Base-by-base conservation (phyloP, 1,284 basidiomycete genomes). In the Ustilago curta region DNA sequence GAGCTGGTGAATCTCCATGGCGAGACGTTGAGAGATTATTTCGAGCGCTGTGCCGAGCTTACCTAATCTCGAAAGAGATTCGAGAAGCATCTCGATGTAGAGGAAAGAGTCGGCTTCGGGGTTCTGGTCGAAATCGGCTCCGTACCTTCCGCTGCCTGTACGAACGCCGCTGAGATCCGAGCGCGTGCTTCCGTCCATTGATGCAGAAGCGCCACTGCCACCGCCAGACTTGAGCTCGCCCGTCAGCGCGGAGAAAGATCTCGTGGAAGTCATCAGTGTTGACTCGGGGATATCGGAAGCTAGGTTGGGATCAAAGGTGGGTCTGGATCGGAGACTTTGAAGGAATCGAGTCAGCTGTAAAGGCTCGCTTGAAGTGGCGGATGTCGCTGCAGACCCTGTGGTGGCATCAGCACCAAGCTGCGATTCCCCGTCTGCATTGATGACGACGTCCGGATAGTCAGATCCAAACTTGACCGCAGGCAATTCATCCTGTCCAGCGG, bases 41-140 rank as follows among this genome's bases (percentile, higher is more conserved):
- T 99, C 97, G 29, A 99, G 87, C 6, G 91, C 94, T 53, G 88
- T 89, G 3, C 93, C 93, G 0, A 99, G 88, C 84, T 93, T 93
- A 16, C 95, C 96, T 8, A 99, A 88, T 3, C 94, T 91, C 11
- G 94, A 92, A 11, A 99, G 88, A 11, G 94, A 92, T 85, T 99
- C 97, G 21, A 99, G 88, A 2, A 99, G 88, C 19, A 91, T 93
- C 86, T 99, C 97, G 76, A 99, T 91, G 85, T 98, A 99, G 5
- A 90, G 86, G 86, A 97, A 99, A 0, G 93, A 95, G 85, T 99
- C 94, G 19, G 90, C 88, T 86, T 99, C 97, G 0, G 95, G 94
- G 80, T 95, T 96, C 60, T 70, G 66, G 32, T 78, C 76, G 31
- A 76, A 78, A 8, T 61, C 56, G 18, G 61, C 60, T 18, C 61